Evolutionary conservation across 768 basidiomycete genomes (phyloP).

Genomic region (Agrocybe praecox): DNA sequence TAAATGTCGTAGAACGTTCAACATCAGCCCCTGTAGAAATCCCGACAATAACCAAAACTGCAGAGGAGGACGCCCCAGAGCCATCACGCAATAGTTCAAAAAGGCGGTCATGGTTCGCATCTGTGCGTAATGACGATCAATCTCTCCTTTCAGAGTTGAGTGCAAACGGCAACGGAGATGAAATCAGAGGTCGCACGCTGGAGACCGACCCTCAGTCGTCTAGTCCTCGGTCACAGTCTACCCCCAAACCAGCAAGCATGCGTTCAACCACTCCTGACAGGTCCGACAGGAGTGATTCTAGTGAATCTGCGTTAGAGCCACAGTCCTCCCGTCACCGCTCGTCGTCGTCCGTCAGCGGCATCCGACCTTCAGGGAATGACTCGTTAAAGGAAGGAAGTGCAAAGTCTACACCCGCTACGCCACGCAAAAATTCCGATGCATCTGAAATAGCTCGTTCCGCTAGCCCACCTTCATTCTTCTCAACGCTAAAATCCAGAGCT

Average conservation of each 20-base stretch:
- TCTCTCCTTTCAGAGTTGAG: conserved; percentile 23
- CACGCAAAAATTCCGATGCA: conserved; percentile 36
- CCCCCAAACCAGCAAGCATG: conserved; percentile 24
- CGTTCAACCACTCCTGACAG: conserved; percentile 15
- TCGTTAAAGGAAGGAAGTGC: conserved; percentile 13
- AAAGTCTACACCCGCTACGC: conserved; percentile 29
- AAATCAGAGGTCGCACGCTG: conserved; percentile 38
- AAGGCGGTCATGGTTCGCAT: conserved; percentile 62
- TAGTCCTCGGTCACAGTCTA: conserved; percentile 34
- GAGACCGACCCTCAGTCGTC: conserved; percentile 26
- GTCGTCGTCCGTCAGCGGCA: conserved; percentile 43
- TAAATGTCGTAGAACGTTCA: conserved; percentile 8
- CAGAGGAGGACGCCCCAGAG: conserved; percentile 18
- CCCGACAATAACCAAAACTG: not conserved
- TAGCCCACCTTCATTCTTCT: conserved; percentile 69
- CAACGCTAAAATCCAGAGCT: conserved; percentile 75
- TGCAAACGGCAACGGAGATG: conserved; percentile 18
- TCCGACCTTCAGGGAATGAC: conserved; percentile 30
- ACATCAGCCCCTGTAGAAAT: conserved; percentile 11
- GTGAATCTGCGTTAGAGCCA: conserved; percentile 14
- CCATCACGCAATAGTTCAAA: conserved; percentile 34
- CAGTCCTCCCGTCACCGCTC: conserved; percentile 36
- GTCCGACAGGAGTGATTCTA: not conserved
- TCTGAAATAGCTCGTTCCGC: conserved; percentile 34
- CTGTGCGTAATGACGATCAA: conserved; percentile 39